A percentile compares a stretch with the other conserved stretches of the same genome.
Evolutionary conservation across 257 asterid species (phyloP).

Genomic region (Solanum sparsipilum): DNA sequence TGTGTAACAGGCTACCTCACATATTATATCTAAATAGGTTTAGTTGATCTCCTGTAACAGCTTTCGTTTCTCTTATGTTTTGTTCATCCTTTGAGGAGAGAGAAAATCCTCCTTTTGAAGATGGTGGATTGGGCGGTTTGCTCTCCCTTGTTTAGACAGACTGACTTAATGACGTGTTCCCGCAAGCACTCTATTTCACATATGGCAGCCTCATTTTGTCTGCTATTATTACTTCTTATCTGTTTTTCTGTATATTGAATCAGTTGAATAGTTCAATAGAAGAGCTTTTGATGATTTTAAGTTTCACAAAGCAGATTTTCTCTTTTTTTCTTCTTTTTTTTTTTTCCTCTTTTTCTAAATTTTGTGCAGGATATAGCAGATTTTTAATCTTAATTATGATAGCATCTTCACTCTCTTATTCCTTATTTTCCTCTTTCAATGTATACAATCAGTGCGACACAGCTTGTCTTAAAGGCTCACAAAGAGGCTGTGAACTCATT

Average conservation of each 20-base stretch:
- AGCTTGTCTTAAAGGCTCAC: slow-evolving; percentile 88
- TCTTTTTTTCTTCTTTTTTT: neutral
- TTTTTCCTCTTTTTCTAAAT: neutral
- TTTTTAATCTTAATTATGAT: neutral
- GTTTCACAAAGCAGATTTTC: neutral
- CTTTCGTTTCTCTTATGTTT: neutral
- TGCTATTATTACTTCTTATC: neutral
- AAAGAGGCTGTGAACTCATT: slow-evolving; percentile 95
- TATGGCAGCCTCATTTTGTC: neutral
- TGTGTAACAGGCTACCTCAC: neutral
- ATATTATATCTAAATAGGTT: neutral
- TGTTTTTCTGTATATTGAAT: neutral
- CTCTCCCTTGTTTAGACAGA: neutral
- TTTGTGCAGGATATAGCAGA: neutral
- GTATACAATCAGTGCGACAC: slow-evolving; percentile 66
- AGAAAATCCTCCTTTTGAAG: neutral
- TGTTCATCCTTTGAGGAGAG: neutral
- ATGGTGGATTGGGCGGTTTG: neutral
- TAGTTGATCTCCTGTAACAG: neutral
- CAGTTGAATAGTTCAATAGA: neutral
- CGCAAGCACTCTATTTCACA: neutral
- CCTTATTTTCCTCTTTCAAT: neutral
- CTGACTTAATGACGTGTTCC: neutral
- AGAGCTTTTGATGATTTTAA: neutral
- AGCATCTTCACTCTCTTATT: neutral